Evolutionary conservation across 306 rosid genomes (phyloP), one percentile per base, ranked within the genome.

Genomic region (Citrullus amarus): DNA sequence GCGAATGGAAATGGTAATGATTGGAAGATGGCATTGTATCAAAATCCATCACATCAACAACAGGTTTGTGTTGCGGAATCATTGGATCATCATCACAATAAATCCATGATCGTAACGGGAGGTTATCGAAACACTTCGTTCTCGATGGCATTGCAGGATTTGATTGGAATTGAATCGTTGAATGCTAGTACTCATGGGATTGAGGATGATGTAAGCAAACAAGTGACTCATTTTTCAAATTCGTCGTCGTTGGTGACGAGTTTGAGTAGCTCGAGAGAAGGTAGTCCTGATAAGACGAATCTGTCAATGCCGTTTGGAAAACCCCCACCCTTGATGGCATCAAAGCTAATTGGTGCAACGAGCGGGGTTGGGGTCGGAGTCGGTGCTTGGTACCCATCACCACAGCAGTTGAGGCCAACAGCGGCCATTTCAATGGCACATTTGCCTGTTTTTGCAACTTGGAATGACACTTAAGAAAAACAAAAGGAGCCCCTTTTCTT

Each of bases 381-480:
- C 7, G 44, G 44, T 6, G 44, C 91, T 53, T 92, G 97, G 97
- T 83, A 82, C 18, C 92, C 97, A 3, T 13, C 76, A 32, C 81
- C 93, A 59, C 60, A 72, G 12, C 92, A 85, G 80, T 75, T 84
- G 66, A 88, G 92, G 88, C 84, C 90, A 54, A 72, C 57, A 53
- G 54, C 85, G 18, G 81, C 84, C 1, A 80, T 87, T 56, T 79
- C 94, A 38, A 73, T 87, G 85, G 86, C 95, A 80, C 95, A 90
- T 69, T 78, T 88, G 86, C 98, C 92, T 66, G 84, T 93, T 85
- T 91, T 90, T 81, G 89, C 95, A 71, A 85, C 97, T 57, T 93
- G 96, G 97, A 85, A 78, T 6, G 80, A 78, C 46, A 63, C 80
- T 65, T 78, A 1, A 78, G 60, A 50, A 48, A 50, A 72, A 72